Evolutionary conservation across 192 early-diverging fungal species (phyloP), one percentile per base, ranked within the genome.

Genomic region (Coemansia sp.): DNA sequence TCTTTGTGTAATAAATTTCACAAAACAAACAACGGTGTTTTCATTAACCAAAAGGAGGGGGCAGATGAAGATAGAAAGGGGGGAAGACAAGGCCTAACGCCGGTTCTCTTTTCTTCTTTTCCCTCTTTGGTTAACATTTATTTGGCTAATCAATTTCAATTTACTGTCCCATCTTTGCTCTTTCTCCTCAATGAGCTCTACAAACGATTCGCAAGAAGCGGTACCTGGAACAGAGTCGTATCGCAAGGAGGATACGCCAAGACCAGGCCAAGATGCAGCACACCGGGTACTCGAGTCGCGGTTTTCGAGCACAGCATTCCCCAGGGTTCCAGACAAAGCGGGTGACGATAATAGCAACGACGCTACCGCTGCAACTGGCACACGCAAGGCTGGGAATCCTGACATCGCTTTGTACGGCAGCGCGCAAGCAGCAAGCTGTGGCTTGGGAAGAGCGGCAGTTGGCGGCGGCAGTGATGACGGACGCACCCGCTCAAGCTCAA

Each of bases 401-500:
- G 51, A 51, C 68, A 74, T 71, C 62, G 18, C 54, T 1, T 71
- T 71, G 22, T 39, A 59, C 58, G 72, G 65, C 63, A 71, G 74
- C 65, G 51, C 56, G 39, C 64, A 67, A 19, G 42, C 47, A 4
- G 67, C 77, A 13, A 71, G 71, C 1, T 71, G 73, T 41, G 43
- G 43, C 43, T 68, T 71, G 21, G 37, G 45, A 18, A 71, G 52
- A 39, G 16, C 41, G 39, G 21, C 67, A 41, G 43, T 46, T 15
- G 18, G 12, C 8, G 9, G 39, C 37, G 22, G 61, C 39, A 40
- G 36, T 12, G 21, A 36, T 16, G 70, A 65, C 4, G 64, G 51
- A 41, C 65, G 75, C 51, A 21, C 60, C 18, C 73, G 73, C n/a
- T 61, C 73, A 47, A 32, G 73, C n/a, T 61, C 47, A 59, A 76